Percentiles rank a stretch among this genome's conserved stretches.
phyloP scores from a whole-genome alignment of 140 eudicot species.

The Flaveria floridana region DNA sequence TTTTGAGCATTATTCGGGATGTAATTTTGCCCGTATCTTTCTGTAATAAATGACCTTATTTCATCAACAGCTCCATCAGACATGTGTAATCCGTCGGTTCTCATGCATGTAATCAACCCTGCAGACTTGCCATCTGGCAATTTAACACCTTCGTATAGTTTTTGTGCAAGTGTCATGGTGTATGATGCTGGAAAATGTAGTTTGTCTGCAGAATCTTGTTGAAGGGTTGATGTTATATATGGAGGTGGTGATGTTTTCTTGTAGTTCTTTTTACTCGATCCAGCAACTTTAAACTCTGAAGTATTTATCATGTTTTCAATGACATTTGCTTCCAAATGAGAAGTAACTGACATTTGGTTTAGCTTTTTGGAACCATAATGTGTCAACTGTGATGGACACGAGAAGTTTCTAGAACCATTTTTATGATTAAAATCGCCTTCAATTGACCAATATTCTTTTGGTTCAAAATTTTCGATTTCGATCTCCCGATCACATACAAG shows the following conservation, averaged over 20 bases:
- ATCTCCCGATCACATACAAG: constrained; percentile 79
- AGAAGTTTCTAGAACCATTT: constrained; percentile 23
- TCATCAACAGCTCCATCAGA: constrained; percentile 70
- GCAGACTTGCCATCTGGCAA: constrained; percentile 63
- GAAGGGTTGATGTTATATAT: constrained; percentile 82
- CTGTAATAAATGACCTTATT: constrained; percentile 50
- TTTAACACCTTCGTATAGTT: constrained; percentile 78
- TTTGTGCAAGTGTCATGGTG: constrained; percentile 89
- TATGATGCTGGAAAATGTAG: constrained; percentile 62
- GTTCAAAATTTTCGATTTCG: constrained; percentile 70
- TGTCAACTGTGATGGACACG: constrained; percentile 54
- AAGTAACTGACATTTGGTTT: constrained; percentile 54
- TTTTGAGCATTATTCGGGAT: constrained; percentile 53
- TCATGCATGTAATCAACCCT: constrained; percentile 84
- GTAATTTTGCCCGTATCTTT: constrained; percentile 57
- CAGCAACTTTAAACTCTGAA: constrained; percentile 54
- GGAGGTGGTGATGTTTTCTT: constrained; percentile 72
- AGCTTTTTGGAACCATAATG: constrained; percentile 56
- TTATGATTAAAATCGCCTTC: constrained; percentile 43
- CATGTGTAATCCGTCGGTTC: constrained; percentile 87
- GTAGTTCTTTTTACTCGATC: constrained; percentile 46
- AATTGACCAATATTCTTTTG: constrained; percentile 85
- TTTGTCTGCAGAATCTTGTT: constrained; percentile 93
- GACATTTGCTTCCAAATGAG: constrained; percentile 48
- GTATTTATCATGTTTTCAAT: constrained; percentile 44